A percentile compares a stretch with the other conserved stretches of the same genome.
Evolutionary conservation across 2,329 filamentous ascomycete species (phyloP).

Genomic region (Colletotrichum truncatum): DNA sequence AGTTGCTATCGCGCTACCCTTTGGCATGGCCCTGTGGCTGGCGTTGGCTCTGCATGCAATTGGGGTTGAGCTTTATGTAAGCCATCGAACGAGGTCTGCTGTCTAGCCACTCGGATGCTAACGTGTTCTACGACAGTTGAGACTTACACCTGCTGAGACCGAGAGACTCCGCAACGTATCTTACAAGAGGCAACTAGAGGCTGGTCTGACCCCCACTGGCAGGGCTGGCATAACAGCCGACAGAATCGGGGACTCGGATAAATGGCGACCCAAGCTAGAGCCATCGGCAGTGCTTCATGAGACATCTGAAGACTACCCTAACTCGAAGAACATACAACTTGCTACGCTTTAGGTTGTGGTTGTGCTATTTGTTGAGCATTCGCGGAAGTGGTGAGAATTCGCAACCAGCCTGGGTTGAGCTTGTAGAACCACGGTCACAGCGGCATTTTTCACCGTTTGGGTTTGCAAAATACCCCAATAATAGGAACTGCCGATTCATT

Average conservation of each 20-base stretch:
- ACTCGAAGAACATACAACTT: no score
- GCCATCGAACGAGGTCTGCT: slow-evolving; percentile 23
- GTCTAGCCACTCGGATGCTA: no score
- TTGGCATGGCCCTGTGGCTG: slow-evolving; percentile 59
- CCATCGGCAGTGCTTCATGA: neutral
- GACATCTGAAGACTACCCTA: neutral
- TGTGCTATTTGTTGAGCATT: no score
- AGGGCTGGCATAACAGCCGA: slow-evolving; percentile 53
- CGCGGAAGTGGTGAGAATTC: no score
- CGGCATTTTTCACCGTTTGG: no score
- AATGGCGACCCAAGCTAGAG: slow-evolving; percentile 8
- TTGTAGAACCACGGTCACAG: no score
- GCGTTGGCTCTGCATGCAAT: slow-evolving; percentile 29
- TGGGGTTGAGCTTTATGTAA: slow-evolving; percentile 37
- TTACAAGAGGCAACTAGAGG: slow-evolving; percentile 62
- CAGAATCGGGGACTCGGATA: slow-evolving; percentile 45
- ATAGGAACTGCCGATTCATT: no score
- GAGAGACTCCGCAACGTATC: slow-evolving; percentile 59
- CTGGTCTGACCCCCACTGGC: slow-evolving; percentile 57
- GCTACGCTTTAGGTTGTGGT: no score
- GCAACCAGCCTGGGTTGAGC: no score
- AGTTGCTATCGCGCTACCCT: slow-evolving; percentile 52
- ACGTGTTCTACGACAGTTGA: slow-evolving; percentile 44
- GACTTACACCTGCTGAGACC: slow-evolving; percentile 58
- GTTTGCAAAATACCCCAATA: no score